Evolutionary conservation across 371 early-diverging fungal genomes (phyloP), one percentile per base, ranked within the genome.

Genomic region (Parasitella parasitica): DNA sequence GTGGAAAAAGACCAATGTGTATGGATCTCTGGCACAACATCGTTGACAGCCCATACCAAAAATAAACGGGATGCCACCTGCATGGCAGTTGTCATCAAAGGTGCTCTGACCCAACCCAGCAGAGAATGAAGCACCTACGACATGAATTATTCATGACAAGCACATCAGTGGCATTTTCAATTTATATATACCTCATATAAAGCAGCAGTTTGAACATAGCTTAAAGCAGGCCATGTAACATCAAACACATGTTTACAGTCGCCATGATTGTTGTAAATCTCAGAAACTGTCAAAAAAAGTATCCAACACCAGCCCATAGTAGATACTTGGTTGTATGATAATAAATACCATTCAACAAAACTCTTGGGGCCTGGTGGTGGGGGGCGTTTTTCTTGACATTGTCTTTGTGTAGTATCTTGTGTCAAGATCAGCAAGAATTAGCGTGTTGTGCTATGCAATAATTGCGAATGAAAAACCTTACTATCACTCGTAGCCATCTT

Each of bases 51-150:
- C 92, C 94, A 94, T 16, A 93, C 92, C 7, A 97, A 77, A 41
- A 93, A 80, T 34, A 96, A 76, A 4, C 97, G 88, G 28, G 95
- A 95, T 51, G 84, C 80, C 16, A 97, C 94, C 76, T 97, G 97
- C 71, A 90, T 84, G 27, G 81, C 66, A 1, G 93, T 95, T 0
- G 95, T 94, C 36, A 79, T 57, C 4, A 93, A 74, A 20, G 95
- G 89, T 4, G 96, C 89, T 64, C 87, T 86, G 49, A 96, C 96
- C 57, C 91, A 77, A 8, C 92, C 91, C 73, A 80, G 35, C 24
- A 62, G 56, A 27, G 54, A 58, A 35, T 60, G 64, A 37, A 60
- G 41, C 30, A 53, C 43, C 57, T 54, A 54, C 6, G 8, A 63
- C 1, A 18, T 18, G 13, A 16, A 28, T 3, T n/a, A n/a, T 49